A percentile compares a stretch with the other conserved stretches of the same genome.
phyloP scores from a whole-genome alignment of 225 moss, liverwort and hornwort species.

The Antitrichia curtipendula region DNA sequence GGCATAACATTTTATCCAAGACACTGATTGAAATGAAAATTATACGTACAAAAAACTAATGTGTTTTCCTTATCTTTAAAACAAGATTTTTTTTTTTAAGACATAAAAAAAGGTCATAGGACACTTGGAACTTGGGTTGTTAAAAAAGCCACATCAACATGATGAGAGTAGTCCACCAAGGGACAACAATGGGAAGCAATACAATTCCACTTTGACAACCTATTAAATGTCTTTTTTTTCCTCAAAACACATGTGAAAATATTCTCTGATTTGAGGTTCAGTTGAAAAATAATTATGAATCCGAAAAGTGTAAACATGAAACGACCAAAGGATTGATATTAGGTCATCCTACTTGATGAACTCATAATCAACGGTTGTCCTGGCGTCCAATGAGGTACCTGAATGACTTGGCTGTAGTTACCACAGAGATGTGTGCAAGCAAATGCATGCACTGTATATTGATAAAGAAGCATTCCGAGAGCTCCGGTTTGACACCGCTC shows the following conservation, averaged over 20 bases:
- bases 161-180: background rate
- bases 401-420: background rate
- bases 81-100: no score
- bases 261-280: background rate
- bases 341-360: background rate
- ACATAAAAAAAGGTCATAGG: no score
- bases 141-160: background rate
- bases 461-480: background rate
- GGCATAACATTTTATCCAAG: accelerated
- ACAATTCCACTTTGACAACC: background rate
- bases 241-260: background rate
- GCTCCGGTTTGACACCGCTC: background rate
- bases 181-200: background rate
- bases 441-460: background rate
- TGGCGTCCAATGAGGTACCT: background rate
- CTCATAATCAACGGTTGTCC: background rate
- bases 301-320: background rate
- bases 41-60: background rate
- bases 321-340: no score
- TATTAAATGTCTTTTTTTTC: background rate
- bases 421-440: background rate
- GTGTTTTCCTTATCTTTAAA: background rate
- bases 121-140: background rate
- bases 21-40: no score
- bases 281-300: background rate